Percentiles rank a stretch among this genome's conserved stretches.
Conservation (phyloP, 495 filamentous ascomycete genomes). For the Rostrohypoxylon terebratum region DNA sequence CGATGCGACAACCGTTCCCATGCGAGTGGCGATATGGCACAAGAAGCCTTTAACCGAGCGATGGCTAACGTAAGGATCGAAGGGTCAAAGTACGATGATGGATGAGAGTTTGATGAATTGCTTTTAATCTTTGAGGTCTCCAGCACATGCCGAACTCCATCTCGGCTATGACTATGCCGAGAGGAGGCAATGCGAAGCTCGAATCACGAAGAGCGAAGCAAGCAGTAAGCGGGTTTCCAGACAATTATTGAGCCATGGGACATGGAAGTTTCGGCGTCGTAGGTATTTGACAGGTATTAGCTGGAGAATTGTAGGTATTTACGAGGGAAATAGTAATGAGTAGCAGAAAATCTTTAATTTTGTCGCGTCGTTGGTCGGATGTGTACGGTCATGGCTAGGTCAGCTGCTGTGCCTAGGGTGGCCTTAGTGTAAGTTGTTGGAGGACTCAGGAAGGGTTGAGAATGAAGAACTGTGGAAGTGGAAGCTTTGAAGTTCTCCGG, state of each 20-base stretch:
- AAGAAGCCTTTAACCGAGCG: conserved; percentile 21
- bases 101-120: conserved; percentile 17
- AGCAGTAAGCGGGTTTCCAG: conserved; percentile 6
- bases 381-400: conserved; percentile 8
- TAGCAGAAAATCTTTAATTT: not conserved
- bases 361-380: not conserved
- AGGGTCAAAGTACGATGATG: conserved; percentile 8
- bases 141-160: conserved; percentile 52
- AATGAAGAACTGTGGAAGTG: not conserved
- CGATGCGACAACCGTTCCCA: conserved; percentile 33
- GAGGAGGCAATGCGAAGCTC: conserved; percentile 29
- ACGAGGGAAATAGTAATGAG: not conserved
- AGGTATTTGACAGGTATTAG: not conserved
- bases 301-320: not conserved
- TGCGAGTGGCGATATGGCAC: conserved; percentile 17
- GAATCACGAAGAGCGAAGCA: conserved; percentile 20
- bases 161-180: conserved; percentile 38
- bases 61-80: conserved; percentile 20
- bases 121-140: conserved; percentile 48
- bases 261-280: conserved; percentile 11
- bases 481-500: conserved; percentile 15
- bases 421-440: conserved; percentile 4
- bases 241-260: conserved; percentile 34
- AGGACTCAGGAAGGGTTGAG: conserved; percentile 20
- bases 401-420: not conserved